These are phyloP conservation scores for Dictyostelium citrinum DNA, from an alignment of 78 protist genomes.

Conservation along the genomic window DNA sequence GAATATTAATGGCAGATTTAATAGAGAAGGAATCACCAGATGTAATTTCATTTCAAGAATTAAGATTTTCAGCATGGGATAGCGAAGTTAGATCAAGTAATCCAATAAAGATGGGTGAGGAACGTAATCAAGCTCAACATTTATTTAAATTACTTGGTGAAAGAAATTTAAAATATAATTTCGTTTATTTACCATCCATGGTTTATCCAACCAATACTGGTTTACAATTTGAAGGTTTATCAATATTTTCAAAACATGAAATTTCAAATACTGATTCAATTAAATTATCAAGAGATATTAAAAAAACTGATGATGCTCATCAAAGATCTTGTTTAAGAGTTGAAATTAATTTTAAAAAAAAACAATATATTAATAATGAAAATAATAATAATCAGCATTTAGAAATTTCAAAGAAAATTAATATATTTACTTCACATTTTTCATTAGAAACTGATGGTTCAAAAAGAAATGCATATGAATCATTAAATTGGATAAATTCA, in stretches of 20 bases:
- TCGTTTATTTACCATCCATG: slow-evolving; percentile 38
- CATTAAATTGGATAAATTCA: neutral
- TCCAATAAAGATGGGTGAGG: slow-evolving; percentile 8
- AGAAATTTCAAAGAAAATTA: neutral
- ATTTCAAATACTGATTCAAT: neutral
- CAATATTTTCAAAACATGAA: slow-evolving; percentile 23
- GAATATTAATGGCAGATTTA: slow-evolving; percentile 8
- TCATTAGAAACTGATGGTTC: slow-evolving; percentile 5
- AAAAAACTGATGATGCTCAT: slow-evolving; percentile 17
- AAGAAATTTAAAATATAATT: slow-evolving; percentile 33
- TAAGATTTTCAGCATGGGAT: slow-evolving; percentile 27
- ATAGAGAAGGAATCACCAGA: slow-evolving; percentile 14
- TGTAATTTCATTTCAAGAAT: slow-evolving; percentile 46
- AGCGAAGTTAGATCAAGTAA: neutral
- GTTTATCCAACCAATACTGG: neutral
- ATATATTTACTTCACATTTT: slow-evolving; percentile 51
- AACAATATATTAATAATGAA: neutral
- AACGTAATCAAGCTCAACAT: slow-evolving; percentile 61
- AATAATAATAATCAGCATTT: neutral
- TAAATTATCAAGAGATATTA: slow-evolving; percentile 7
- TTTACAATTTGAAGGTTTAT: slow-evolving; percentile 46
- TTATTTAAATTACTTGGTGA: neutral
- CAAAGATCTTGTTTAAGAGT: slow-evolving; percentile 36
- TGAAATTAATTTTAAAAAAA: neutral
- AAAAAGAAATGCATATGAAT: slow-evolving; percentile 53